Percentiles rank a stretch among this genome's conserved stretches.
phyloP scores from a whole-genome alignment of 192 early-diverging fungal species.

The Podila epicladia region DNA sequence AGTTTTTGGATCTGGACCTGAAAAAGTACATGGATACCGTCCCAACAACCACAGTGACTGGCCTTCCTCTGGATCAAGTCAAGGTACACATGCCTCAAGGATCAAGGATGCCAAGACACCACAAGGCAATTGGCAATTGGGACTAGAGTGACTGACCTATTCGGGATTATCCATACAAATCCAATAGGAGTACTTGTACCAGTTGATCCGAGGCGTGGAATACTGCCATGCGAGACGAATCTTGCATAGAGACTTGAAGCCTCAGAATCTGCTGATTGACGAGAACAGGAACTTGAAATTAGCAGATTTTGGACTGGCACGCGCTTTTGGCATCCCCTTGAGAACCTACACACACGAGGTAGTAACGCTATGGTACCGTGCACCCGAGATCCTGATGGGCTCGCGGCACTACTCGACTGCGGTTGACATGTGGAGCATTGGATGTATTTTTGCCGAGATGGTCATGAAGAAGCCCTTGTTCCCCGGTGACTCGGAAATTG shows the following conservation, averaged over 20 bases:
- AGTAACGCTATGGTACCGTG: conserved; percentile 94
- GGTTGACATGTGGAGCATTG: conserved; percentile 98
- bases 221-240: conserved; percentile 94
- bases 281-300: conserved; percentile 88
- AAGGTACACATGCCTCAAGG: conserved; percentile 17
- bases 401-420: conserved; percentile 89
- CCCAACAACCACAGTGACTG: conserved; percentile 26
- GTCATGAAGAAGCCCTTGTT: conserved; percentile 81
- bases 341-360: conserved; percentile 98
- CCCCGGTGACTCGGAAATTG: conserved; percentile 78
- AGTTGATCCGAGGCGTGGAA: conserved; percentile 88
- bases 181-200: conserved; percentile 88
- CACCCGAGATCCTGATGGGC: conserved; percentile 96
- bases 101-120: background rate
- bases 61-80: conserved; percentile 43
- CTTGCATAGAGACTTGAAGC: conserved; percentile 97
- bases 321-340: conserved; percentile 93
- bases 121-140: background rate
- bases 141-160: no score
- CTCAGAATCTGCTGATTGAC: conserved; percentile 97
- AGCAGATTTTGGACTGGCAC: conserved; percentile 96
- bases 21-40: conserved; percentile 53
- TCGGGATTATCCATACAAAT: no score
- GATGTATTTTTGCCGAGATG: conserved; percentile 99
- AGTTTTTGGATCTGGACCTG: conserved; percentile 89